Conservation (phyloP, 1,284 basidiomycete genomes). For the Cerrena zonata region DNA sequence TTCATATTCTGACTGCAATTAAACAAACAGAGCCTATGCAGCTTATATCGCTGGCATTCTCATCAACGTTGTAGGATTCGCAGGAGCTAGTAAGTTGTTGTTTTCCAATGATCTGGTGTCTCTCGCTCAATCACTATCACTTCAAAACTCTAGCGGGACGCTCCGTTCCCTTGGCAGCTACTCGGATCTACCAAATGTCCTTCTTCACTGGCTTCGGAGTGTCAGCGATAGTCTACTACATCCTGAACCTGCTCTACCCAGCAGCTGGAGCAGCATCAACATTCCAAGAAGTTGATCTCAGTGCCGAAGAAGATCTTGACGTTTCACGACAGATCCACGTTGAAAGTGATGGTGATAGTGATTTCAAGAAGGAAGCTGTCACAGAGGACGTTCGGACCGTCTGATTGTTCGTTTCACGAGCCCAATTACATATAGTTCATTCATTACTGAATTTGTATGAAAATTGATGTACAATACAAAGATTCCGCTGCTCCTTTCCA, state of each 20-base stretch:
- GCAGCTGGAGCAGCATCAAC: conserved; percentile 42
- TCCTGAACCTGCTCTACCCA: conserved; percentile 55
- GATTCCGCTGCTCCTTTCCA: no score
- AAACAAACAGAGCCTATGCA: conserved; percentile 51
- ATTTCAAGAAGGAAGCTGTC: background rate
- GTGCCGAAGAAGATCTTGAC: conserved; percentile 1
- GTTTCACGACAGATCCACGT: background rate
- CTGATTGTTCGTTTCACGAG: no score
- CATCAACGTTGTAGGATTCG: conserved; percentile 76
- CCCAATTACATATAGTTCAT: no score
- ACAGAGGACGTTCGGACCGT: background rate
- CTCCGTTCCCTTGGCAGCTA: conserved; percentile 57
- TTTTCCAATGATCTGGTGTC: no score
- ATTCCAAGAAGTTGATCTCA: conserved; percentile 62
- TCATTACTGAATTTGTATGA: no score
- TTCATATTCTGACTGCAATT: background rate
- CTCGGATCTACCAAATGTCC: conserved; percentile 65
- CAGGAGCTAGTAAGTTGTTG: conserved; percentile 48
- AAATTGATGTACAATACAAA: no score
- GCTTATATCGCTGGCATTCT: conserved; percentile 74
- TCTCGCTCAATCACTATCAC: no score
- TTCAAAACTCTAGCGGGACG: conserved; percentile 39
- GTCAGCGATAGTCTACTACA: conserved; percentile 59
- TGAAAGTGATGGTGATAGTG: background rate
- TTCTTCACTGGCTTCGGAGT: conserved; percentile 78